Base-by-base conservation (phyloP, 1,284 basidiomycete genomes). In the Puccinia hordei region DNA sequence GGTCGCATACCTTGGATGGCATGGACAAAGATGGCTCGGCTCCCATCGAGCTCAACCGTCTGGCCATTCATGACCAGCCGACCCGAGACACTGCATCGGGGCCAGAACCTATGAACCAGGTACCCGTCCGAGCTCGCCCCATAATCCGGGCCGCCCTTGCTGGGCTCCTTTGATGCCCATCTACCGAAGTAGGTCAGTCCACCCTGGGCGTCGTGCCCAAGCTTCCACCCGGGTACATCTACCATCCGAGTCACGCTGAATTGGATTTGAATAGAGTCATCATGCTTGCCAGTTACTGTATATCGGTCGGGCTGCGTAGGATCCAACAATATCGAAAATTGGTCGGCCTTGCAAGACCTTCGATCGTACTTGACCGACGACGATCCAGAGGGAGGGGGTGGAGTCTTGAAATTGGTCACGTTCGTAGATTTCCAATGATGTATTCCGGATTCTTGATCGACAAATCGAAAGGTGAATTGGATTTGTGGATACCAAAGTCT, bases 1-100 rank as follows among this genome's bases (percentile, higher is more conserved):
- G 95, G 94, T 13, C 95, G 90, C 94, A 99, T 98, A 84, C 95
- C 96, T 86, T 99, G 97, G 86, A 99, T 96, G 38, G 97, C 96
- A 86, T 97, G 93, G 30, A 97, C 89, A 85, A 98, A 92, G 91
- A 95, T 93, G 53, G 93, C 95, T 27, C 82, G 82, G n/a, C 90
- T 88, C 59, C 93, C 95, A 51, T 90, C 88, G 59, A 91, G 88
- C 55, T 90, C 85, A 81, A 90, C 87, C 22, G 92, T 84, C 55
- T 83, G 90, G 51, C 94, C 95, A 68, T 91, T 89, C 83, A 89
- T 85, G 80, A 94, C 89, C 85, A 98, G 85, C 82, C 90, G 89
- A 0, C 95, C 95, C 24, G 87, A 72, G 89, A 90, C 81, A 87
- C 84, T 82, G 89, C 89, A 84, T 65, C 90, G 88, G 6, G 94